Evolutionary conservation across 2,329 filamentous ascomycete species (phyloP), one percentile per base, ranked within the genome.

Genomic region (Pseudogymnoascus sp.): DNA sequence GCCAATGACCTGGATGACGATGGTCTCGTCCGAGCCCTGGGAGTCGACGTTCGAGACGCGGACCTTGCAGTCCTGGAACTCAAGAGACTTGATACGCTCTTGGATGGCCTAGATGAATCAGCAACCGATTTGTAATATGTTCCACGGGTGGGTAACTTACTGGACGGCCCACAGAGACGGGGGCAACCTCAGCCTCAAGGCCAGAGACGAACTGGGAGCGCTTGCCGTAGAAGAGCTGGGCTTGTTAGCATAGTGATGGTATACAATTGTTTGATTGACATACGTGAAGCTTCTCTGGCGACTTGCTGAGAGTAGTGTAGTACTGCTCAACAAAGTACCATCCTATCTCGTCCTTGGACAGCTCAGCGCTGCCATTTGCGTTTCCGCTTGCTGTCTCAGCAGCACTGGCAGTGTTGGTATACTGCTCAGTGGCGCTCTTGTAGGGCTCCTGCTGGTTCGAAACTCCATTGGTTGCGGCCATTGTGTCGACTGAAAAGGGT

Each of bases 281-380:
- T 78, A 88, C 85, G 74, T 92, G 93, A 72, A 99, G 89, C 79
- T 95, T 96, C 75, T 96, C 92, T 21, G 95, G 93, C 69, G 82
- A 90, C 78, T 93, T 93, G 86, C 93, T 97, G 74, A 99, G 80
- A 67, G 92, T 99, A 71, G 91, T 97, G 80, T 99, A 99, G 83
- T 97, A 99, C 78, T 96, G 92, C 84, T 97, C 93, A 65, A 99
- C 95, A 71, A 99, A 99, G 80, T 93, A 97, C 95, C 95, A 99
- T 77, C 92, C 95, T 70, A 99, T 92, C 80, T 97, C 91, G 76
- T 96, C 92, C 81, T 96, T 97, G 71, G 82, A 81, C 42, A 86
- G 78, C 70, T 83, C 80, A 73, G 74, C 78, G 71, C 76, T 78
- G 63, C 71, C 71, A 42, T 72, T 68, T 67, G 72, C 70, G 66